phyloP scores from a whole-genome alignment of 768 basidiomycete species.

The Trametes cinnabarina region DNA sequence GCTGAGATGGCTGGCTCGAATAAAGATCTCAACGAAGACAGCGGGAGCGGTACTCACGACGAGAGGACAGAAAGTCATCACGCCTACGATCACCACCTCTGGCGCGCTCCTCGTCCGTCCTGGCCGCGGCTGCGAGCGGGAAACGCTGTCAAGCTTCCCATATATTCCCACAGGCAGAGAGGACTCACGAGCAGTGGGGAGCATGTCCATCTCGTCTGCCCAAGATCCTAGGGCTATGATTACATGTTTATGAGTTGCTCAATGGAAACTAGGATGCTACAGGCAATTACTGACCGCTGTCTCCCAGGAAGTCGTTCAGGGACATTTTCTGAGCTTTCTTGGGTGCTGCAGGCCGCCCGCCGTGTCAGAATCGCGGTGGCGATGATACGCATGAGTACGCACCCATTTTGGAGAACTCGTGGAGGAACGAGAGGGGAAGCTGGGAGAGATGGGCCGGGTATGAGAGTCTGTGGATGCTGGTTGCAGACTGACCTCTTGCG shows the following conservation, averaged over 20 bases:
- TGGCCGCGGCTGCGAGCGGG: constrained; percentile 61
- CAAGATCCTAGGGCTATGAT: constrained; percentile 82
- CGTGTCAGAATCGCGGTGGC: neutral
- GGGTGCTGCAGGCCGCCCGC: constrained; percentile 59
- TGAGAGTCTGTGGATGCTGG: constrained; percentile 12
- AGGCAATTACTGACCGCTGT: constrained; percentile 59
- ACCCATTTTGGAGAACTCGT: constrained; percentile 33
- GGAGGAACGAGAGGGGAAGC: neutral
- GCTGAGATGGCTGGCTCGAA: constrained; percentile 33
- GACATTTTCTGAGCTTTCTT: constrained; percentile 92
- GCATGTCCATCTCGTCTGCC: constrained; percentile 96
- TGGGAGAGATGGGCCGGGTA: neutral
- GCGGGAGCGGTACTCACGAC: constrained; percentile 46
- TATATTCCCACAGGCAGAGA: constrained; percentile 6
- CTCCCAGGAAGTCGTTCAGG: constrained; percentile 88
- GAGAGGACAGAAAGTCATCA: constrained; percentile 63
- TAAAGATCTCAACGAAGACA: constrained; percentile 9
- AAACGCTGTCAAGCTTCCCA: constrained; percentile 7
- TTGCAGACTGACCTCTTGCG: constrained; percentile 9
- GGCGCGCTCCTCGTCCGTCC: constrained; percentile 61
- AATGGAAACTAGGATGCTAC: constrained; percentile 3
- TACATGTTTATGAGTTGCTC: neutral
- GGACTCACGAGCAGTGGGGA: constrained; percentile 89
- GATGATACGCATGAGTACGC: neutral
- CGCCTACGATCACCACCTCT: constrained; percentile 49